phyloP scores from a whole-genome alignment of 2,329 filamentous ascomycete species.

The Taxawa tesnikishii region DNA sequence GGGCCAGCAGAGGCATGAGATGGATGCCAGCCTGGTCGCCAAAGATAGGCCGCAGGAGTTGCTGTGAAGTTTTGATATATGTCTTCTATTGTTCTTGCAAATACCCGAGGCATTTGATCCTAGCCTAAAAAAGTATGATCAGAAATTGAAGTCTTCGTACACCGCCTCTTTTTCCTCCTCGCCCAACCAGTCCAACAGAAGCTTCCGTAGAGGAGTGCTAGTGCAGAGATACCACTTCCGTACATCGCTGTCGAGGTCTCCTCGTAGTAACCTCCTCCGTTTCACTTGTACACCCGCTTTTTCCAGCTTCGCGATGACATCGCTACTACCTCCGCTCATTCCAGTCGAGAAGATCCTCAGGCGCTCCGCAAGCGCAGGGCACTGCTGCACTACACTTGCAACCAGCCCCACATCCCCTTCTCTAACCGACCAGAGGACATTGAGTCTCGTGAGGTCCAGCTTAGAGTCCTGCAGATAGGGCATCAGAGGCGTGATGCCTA shows the following conservation, averaged over 20 bases:
- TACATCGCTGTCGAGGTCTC: slow-evolving; percentile 29
- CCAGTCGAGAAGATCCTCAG: slow-evolving; percentile 57
- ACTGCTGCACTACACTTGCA: slow-evolving; percentile 42
- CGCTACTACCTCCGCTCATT: slow-evolving; percentile 5
- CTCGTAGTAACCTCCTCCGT: slow-evolving; percentile 32
- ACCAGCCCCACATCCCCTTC: slow-evolving; percentile 51
- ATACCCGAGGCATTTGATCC: too few relatives aligned
- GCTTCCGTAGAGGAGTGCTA: slow-evolving; percentile 35
- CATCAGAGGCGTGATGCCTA: slow-evolving; percentile 75
- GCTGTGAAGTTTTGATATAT: too few relatives aligned
- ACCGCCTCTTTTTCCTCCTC: slow-evolving; percentile 28
- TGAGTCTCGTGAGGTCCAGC: slow-evolving; percentile 30
- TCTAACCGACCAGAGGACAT: slow-evolving; percentile 57
- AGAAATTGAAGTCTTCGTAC: slow-evolving; percentile 40
- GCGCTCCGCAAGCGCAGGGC: slow-evolving; percentile 37
- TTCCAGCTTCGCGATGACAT: slow-evolving; percentile 23
- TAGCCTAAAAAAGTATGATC: too few relatives aligned
- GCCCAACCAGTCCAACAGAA: slow-evolving; percentile 35
- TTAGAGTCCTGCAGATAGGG: slow-evolving; percentile 26
- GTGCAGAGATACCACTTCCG: slow-evolving; percentile 50
- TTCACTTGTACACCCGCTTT: slow-evolving; percentile 24
- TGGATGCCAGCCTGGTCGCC: too few relatives aligned
- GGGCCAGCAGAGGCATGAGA: too few relatives aligned
- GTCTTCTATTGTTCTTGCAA: too few relatives aligned
- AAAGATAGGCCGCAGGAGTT: too few relatives aligned